These are phyloP conservation scores for Ramaria sp. DNA, from an alignment of 768 basidiomycete species.

Conservation along the genomic window DNA sequence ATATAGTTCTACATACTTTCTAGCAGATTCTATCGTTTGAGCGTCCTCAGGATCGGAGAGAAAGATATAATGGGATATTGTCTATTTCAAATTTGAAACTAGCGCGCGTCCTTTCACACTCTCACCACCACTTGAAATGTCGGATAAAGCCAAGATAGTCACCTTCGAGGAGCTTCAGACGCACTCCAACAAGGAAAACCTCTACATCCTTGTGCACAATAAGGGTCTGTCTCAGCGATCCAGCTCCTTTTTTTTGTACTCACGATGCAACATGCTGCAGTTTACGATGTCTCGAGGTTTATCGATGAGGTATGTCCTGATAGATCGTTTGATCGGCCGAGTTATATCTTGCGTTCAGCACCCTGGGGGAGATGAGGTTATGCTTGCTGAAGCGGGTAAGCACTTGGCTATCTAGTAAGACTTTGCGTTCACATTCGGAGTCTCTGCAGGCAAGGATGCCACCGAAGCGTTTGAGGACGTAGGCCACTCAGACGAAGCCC, in stretches of 20 bases:
- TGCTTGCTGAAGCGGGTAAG: slow-evolving; percentile 84
- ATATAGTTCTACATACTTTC: slow-evolving; percentile 45
- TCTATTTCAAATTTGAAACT: not conserved
- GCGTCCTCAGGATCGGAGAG: not conserved
- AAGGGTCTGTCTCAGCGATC: slow-evolving; percentile 45
- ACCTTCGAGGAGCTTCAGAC: slow-evolving; percentile 68
- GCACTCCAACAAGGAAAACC: slow-evolving; percentile 60
- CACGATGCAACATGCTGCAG: slow-evolving; percentile 22
- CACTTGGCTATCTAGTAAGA: slow-evolving; percentile 17
- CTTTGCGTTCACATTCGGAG: not conserved
- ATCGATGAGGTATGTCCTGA: slow-evolving; percentile 68
- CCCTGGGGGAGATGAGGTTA: slow-evolving; percentile 97
- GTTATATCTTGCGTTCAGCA: slow-evolving; percentile 39
- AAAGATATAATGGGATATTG: not conserved
- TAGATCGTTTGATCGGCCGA: not conserved
- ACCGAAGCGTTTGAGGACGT: slow-evolving; percentile 99
- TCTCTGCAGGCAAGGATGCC: slow-evolving; percentile 71
- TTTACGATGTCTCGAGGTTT: slow-evolving; percentile 91
- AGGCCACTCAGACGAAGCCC: slow-evolving; percentile 97
- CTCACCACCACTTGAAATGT: slow-evolving; percentile 10
- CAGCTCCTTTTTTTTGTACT: slow-evolving; percentile 5
- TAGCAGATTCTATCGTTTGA: not conserved
- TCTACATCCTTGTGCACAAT: slow-evolving; percentile 76
- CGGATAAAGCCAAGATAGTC: slow-evolving; percentile 37
- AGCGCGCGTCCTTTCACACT: slow-evolving; percentile 10